Evolutionary conservation across 305 asterid species (phyloP).

Genomic region (Solanum hybrid): DNA sequence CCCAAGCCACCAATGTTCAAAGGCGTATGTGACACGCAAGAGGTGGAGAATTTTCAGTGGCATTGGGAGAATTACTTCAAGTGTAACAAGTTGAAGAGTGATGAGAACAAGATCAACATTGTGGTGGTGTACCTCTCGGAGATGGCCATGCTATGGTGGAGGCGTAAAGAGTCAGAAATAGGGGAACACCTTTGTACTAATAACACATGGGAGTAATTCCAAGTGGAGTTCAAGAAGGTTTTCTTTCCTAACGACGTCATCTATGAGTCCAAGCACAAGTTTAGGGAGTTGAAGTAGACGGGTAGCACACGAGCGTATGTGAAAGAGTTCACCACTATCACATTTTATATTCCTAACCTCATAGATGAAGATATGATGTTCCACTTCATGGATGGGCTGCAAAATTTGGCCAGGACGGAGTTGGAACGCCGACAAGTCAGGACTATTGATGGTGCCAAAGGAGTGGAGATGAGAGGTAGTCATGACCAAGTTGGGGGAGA

Average conservation of each 20-base stretch:
- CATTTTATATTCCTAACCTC: neutral
- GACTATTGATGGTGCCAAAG: neutral
- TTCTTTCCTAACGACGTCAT: neutral
- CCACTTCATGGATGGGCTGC: neutral
- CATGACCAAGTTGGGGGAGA: neutral
- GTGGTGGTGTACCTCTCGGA: neutral
- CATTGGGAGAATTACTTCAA: neutral
- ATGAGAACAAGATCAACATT: neutral
- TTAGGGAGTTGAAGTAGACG: neutral
- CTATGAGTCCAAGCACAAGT: neutral
- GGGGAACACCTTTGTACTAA: neutral
- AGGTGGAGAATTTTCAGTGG: neutral
- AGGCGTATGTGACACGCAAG: neutral
- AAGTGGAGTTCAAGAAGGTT: neutral
- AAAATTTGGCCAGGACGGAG: neutral
- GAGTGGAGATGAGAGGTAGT: neutral
- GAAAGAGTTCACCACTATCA: neutral
- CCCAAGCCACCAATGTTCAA: neutral
- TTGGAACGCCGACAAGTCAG: neutral
- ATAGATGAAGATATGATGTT: neutral
- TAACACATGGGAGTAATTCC: neutral
- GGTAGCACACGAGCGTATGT: neutral
- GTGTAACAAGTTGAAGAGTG: neutral
- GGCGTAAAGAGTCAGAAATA: neutral
- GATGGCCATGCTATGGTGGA: neutral